These are phyloP conservation scores for Ormosia semicastrata DNA, from an alignment of 306 rosid genomes.

Conservation along the genomic window DNA sequence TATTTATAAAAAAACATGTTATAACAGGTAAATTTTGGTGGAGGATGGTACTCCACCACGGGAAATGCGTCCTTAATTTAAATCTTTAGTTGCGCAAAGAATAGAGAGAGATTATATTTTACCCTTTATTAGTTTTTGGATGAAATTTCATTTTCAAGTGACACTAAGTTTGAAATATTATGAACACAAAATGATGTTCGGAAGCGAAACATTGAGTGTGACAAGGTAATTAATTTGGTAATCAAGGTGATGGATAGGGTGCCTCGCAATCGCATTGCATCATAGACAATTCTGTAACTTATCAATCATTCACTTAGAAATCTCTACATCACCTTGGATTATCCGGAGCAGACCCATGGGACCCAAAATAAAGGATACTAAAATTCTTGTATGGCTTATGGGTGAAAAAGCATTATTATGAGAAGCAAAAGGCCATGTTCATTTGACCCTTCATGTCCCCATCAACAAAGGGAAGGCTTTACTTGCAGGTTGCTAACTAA, in stretches of 20 bases:
- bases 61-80: too few relatives aligned
- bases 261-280: background rate
- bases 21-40: too few relatives aligned
- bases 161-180: background rate
- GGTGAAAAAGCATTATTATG: constrained; percentile 40
- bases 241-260: background rate
- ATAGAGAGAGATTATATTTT: too few relatives aligned
- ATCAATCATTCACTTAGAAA: constrained; percentile 44
- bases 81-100: too few relatives aligned
- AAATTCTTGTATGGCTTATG: constrained; percentile 37
- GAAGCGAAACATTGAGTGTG: background rate
- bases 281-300: constrained; percentile 36
- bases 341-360: constrained; percentile 37
- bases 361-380: constrained; percentile 39
- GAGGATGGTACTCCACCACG: too few relatives aligned
- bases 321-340: constrained; percentile 19
- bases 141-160: background rate
- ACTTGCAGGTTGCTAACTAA: constrained; percentile 44
- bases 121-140: background rate
- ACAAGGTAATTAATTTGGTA: background rate
- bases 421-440: constrained; percentile 51
- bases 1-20: too few relatives aligned
- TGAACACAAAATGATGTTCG: too few relatives aligned
- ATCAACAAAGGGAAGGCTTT: constrained; percentile 28
- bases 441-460: constrained; percentile 62